Base-by-base conservation (phyloP, 2,329 filamentous ascomycete genomes). In the Penicillium capsulatum region DNA sequence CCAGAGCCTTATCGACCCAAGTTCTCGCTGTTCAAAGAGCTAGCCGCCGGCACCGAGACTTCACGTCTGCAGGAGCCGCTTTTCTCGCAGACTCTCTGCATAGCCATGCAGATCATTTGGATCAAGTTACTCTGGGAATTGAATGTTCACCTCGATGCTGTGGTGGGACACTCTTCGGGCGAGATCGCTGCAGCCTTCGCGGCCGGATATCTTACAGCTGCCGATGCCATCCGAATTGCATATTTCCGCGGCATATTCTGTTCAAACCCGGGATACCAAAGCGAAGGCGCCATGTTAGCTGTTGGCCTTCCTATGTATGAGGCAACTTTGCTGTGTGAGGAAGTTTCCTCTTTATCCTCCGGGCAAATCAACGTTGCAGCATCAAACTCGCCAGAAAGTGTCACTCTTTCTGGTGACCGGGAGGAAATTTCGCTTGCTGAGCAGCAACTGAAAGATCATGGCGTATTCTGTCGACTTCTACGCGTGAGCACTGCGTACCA, bases 161-260 rank as follows among this genome's bases (percentile, higher is more conserved):
- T 73, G 1, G 57, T 66, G 10, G 72, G 73, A 1, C 73, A 75
- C 48, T 73, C 70, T 1, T 67, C 61, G 34, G 73, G 73, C 17
- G 73, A 76, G 42, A 73, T 75, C 17, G 70, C 54, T 5, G 72
- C 72, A 13, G 72, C 72, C 0, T 75, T 69, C 43, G 69, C 72
- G 3, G 58, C 69, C 3, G 67, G 64, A 9, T 34, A 48, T 47
- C 33, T 55, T 28, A 53, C 67, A 62, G 72, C 11, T 71, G 70
- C 1, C 60, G 69, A 67, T 10, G 68, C 69, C 7, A 65, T 72
- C 5, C 45, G 51, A 0, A 54, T 64, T 13, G 66, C 69, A 1
- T 72, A 69, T 46, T 66, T 64, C 42, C 64, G 70, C 3, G 68
- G 36, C 33, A 7, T 34, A 40, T 11, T 27, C 38, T 3, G 42